Base-by-base conservation (phyloP, 768 basidiomycete genomes). In the Lentinula sp. region DNA sequence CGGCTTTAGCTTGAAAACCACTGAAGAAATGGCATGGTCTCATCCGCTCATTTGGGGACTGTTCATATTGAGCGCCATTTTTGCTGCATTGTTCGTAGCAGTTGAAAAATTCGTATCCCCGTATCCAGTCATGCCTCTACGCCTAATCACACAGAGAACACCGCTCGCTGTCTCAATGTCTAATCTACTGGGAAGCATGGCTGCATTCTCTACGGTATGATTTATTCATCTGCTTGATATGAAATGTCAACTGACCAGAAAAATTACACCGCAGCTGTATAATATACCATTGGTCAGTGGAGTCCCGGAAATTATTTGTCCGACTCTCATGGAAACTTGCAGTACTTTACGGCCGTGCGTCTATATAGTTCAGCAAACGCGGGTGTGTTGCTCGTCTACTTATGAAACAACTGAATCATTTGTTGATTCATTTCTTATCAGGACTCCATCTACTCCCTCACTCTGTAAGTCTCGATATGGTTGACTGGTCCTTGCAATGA, bases 41-140 rank as follows among this genome's bases (percentile, higher is more conserved):
- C 76, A 91, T 70, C 88, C 91, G 5, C 69, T 85, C 34, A 85
- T 98, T 59, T 82, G 77, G 69, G 85, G 84, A 13, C 78, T 94
- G 48, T 74, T 97, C 49, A 61, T 77, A 58, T 69, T 75, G 45
- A 88, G 91, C 65, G 72, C 72, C 52, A 62, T 88, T 21, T 87
- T 78, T 56, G 77, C 78, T 9, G 64, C 76, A 5, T 66, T 78
- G 2, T 98, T 99, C 71, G 69, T 95, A 34, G 69, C 84, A 50
- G 91, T 92, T 28, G 96, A 99, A 74, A 85, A 85, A 60, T 78
- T 81, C 65, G 86, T 83, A 77, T 85, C 91, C 3, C 79, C 83
- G 3, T 91, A 89, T 70, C 97, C 97, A 15, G 89, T 98, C 56
- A 89, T 99, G 86, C 96, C 96, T 52, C 74, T 97, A 64, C 83